phyloP scores from a whole-genome alignment of 1,139 yeast genomes.

The Pichia sp. region DNA sequence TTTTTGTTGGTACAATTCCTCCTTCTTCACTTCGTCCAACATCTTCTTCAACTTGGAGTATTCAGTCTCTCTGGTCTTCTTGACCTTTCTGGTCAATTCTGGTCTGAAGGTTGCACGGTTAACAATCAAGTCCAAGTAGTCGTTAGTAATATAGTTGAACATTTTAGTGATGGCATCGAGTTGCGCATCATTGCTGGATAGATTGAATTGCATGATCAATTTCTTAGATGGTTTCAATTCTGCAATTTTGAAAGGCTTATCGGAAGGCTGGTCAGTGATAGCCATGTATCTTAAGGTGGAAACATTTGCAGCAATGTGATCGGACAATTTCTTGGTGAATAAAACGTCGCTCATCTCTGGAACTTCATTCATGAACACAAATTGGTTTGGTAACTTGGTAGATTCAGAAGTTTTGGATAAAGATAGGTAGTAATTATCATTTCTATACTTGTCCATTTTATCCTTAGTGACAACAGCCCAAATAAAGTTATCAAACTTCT shows the following conservation, averaged over 20 bases:
- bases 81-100: conserved; percentile 70
- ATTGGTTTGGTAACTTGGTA: conserved; percentile 58
- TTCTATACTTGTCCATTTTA: conserved; percentile 72
- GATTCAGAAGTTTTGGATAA: conserved; percentile 75
- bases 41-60: conserved; percentile 49
- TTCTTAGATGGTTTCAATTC: conserved; percentile 52
- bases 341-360: conserved; percentile 70
- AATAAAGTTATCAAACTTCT: conserved; percentile 58
- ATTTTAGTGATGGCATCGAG: conserved; percentile 41
- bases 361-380: conserved; percentile 86
- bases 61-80: conserved; percentile 64
- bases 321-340: conserved; percentile 43
- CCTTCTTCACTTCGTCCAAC: conserved; percentile 56
- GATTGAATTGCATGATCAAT: conserved; percentile 42
- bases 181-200: conserved; percentile 41
- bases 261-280: conserved; percentile 73
- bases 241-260: conserved; percentile 51
- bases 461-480: conserved; percentile 81
- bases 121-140: conserved; percentile 23
- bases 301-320: conserved; percentile 44
- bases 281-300: conserved; percentile 58
- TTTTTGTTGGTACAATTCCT: conserved; percentile 60
- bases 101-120: conserved; percentile 42
- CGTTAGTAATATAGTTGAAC: conserved; percentile 27
- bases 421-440: conserved; percentile 71